These are phyloP conservation scores for Sporothrix variecibatus DNA, from an alignment of 2,329 filamentous ascomycete species.

Conservation along the genomic window DNA sequence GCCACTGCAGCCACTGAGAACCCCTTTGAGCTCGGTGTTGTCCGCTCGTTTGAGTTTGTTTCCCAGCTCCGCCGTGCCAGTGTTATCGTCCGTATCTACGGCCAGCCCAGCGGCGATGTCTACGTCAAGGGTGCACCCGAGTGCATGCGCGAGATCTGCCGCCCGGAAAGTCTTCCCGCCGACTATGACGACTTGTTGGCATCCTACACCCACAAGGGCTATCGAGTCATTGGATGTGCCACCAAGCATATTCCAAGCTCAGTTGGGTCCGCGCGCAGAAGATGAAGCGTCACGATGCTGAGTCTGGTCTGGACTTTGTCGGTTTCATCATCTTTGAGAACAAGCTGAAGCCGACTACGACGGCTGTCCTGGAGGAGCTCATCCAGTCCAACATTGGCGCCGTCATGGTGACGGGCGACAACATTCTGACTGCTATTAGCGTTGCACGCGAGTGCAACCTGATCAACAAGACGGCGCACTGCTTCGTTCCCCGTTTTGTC, in stretches of 20 bases:
- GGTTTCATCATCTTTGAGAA: slow-evolving; percentile 99
- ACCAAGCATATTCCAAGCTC: slow-evolving; percentile 82
- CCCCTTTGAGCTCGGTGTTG: slow-evolving; percentile 80
- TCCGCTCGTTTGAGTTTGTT: slow-evolving; percentile 92
- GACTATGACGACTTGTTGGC: slow-evolving; percentile 89
- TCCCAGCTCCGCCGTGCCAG: slow-evolving; percentile 90
- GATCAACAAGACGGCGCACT: slow-evolving; percentile 78
- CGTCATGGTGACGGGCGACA: slow-evolving; percentile 97
- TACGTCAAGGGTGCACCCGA: slow-evolving; percentile 97
- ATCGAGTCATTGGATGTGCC: slow-evolving; percentile 93
- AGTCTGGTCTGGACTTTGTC: slow-evolving; percentile 80
- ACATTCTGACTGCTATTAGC: slow-evolving; percentile 94
- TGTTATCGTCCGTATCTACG: slow-evolving; percentile 87
- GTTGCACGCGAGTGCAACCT: slow-evolving; percentile 88
- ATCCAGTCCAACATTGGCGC: slow-evolving; percentile 79
- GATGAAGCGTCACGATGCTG: slow-evolving; percentile 83
- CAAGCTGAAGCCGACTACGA: slow-evolving; percentile 88
- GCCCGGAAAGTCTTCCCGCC: slow-evolving; percentile 75
- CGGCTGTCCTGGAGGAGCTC: slow-evolving; percentile 79
- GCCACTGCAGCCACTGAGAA: slow-evolving; percentile 37
- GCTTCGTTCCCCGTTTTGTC: slow-evolving; percentile 87
- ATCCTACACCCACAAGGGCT: slow-evolving; percentile 93
- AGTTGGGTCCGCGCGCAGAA: slow-evolving; percentile 95
- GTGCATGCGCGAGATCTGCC: slow-evolving; percentile 92
- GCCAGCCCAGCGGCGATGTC: slow-evolving; percentile 78